Evolutionary conservation across 228 moss, liverwort and hornwort species (phyloP).

Genomic region (Sphagnum magellanicum): DNA sequence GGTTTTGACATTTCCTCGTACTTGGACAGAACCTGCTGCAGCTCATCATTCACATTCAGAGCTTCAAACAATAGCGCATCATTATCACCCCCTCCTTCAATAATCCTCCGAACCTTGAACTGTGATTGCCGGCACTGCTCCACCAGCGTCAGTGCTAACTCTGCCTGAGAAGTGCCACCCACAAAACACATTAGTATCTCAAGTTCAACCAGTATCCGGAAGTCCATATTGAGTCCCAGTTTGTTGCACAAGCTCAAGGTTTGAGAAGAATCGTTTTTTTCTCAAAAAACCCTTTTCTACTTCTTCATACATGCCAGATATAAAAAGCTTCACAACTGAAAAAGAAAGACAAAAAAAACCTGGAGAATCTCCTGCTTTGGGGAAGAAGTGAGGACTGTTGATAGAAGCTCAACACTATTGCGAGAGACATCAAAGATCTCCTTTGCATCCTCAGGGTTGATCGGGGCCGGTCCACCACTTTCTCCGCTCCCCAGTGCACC

Average conservation of each 20-base stretch:
- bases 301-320: no score
- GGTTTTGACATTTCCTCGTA: slow-evolving; percentile 24
- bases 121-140: slow-evolving; percentile 53
- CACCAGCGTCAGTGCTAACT: slow-evolving; percentile 35
- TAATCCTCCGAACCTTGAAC: slow-evolving; percentile 38
- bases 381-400: slow-evolving; percentile 81
- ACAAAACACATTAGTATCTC: no score
- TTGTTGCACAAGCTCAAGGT: no score
- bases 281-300: no score
- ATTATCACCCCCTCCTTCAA: slow-evolving; percentile 44
- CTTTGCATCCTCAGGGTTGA: slow-evolving; percentile 36
- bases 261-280: no score
- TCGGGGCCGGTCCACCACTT: not conserved
- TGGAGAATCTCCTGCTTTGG: slow-evolving; percentile 78
- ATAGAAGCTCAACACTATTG: slow-evolving; percentile 81
- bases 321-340: not conserved
- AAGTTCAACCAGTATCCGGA: no score
- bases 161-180: slow-evolving; percentile 6
- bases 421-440: slow-evolving; percentile 84
- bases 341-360: slow-evolving; percentile 14
- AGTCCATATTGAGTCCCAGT: no score
- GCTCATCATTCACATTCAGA: slow-evolving; percentile 46
- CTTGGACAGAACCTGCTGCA: slow-evolving; percentile 33
- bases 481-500: slow-evolving; percentile 25
- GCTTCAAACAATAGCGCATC: slow-evolving; percentile 46